Conservation (phyloP, 108 stramenopile species). For the Stephanodiscus triporus region DNA sequence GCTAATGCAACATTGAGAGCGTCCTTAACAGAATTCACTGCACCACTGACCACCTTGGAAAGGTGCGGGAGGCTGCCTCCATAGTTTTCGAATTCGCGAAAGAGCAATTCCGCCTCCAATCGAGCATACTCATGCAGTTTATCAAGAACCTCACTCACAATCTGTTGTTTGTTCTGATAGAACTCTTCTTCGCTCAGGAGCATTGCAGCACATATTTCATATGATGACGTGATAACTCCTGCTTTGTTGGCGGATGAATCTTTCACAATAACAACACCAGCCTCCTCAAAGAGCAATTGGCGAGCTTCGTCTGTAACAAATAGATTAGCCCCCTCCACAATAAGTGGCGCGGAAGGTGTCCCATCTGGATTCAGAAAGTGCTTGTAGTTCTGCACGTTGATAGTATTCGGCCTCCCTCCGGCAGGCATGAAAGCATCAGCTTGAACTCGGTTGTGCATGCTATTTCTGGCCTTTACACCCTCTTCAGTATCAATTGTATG, state of each 20-base stretch:
- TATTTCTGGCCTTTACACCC: conserved; percentile 93
- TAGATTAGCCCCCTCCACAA: conserved; percentile 98
- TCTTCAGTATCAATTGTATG: conserved; percentile 85
- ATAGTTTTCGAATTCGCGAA: conserved; percentile 91
- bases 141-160: conserved; percentile 92
- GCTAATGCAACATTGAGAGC: conserved; percentile 84
- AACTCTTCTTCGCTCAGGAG: conserved; percentile 92
- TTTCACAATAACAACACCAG: conserved; percentile 96
- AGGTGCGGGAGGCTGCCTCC: conserved; percentile 80
- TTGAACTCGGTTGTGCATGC: conserved; percentile 95
- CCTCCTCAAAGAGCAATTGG: conserved; percentile 88
- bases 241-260: conserved; percentile 99
- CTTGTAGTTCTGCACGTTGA: conserved; percentile 89
- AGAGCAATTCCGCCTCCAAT: conserved; percentile 95
- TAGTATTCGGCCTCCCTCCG: conserved; percentile 96
- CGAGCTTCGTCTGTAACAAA: conserved; percentile 95
- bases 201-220: conserved; percentile 97
- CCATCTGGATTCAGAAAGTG: conserved; percentile 85
- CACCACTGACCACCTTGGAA: conserved; percentile 87
- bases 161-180: conserved; percentile 88
- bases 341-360: conserved; percentile 83
- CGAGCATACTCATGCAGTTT: conserved; percentile 85
- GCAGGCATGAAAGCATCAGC: conserved; percentile 97
- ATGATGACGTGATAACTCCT: conserved; percentile 96
- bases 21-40: conserved; percentile 94